Base-by-base conservation (phyloP, 805 yeast species). In the Schwanniomyces yamadae region DNA sequence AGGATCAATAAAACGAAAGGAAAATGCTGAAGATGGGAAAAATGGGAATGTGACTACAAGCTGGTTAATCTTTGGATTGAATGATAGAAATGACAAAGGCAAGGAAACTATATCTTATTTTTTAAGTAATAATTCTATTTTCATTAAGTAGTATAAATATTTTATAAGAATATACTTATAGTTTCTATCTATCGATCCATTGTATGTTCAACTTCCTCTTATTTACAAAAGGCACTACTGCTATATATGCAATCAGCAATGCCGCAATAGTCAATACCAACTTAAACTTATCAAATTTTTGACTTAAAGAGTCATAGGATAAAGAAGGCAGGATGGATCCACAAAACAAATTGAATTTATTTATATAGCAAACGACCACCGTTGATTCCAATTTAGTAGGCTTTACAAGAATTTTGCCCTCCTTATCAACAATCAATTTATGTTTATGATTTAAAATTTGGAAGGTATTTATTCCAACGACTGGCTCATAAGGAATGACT, bases 341-440 rank as follows among this genome's bases (percentile, higher is more conserved):
- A 52, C 90, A 85, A 63, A 85, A 90, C 5, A 84, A 56, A 53
- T 87, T 95, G 30, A 70, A 59, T 19, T 51, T 42, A 13, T 83
- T 86, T 29, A 78, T 61, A 23, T 74, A 68, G 42, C 93, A 80
- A 0, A 85, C 75, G 13, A 86, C 69, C 2, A 83, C 70, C 0
- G 97, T 89, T 2, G 95, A 85, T 60, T 91, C 98, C 34, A 89
- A 65, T 25, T 76, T 71, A 0, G 97, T 84, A 2, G 63, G 62
- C 36, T 45, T 50, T n/a, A 57, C 47, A 35, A 68, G 48, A 4
- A 68, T 50, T 25, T 35, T 36, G 13, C 56, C 54, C 12, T 39
- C 41, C 2, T 40, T 41, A 16, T 34, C 42, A 4, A 47, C 37
- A 10, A 43, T 39, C n/a, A 68, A 48, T 40, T 56, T 54, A 39